Base-by-base conservation (phyloP, 352 stramenopile genomes). In the Pythium vanterpoolii region DNA sequence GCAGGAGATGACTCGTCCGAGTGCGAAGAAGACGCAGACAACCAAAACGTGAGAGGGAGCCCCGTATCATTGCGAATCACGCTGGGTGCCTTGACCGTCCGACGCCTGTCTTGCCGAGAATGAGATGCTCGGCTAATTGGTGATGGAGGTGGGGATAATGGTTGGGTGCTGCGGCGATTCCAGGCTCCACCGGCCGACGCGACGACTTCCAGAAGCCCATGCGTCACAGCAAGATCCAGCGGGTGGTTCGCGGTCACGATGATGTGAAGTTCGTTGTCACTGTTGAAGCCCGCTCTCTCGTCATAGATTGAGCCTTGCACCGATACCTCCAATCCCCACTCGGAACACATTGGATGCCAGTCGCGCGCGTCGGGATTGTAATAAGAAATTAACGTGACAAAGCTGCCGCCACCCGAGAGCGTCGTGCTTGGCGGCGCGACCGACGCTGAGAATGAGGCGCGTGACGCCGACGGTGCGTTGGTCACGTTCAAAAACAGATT, bases 31-130 rank as follows among this genome's bases (percentile, higher is more conserved):
- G 36, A n/a, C n/a, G n/a, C n/a, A 9, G 52, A 87, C 27, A 90
- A 74, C 84, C 84, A 91, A 47, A 89, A 93, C 11, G 56, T 74
- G 27, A 94, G 47, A 7, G 72, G 65, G 3, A 94, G 46, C 1
- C 85, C 85, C 5, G 85, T 91, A 36, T 93, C 83, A 31, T 94
- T 94, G 27, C 78, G 74, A 24, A 94, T 83, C 16, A 90, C 75
- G 60, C 83, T 91, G 3, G 85, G 85, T 13, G 85, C 83, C 53
- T 82, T 74, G 5, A 30, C 23, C 8, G 45, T 42, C 1, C 50
- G 60, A 38, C 53, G 19, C 18, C 31, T 56, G 16, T 62, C 38
- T 26, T 14, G 14, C 4, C 10, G 27, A 1, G 27, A 46, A 28
- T 21, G 42, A 47, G 42, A 7, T 47, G 5, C 4, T 21, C 21